A percentile compares a stretch with the other conserved stretches of the same genome.
These are phyloP conservation scores for Aspergillus sp. DNA, from an alignment of 2,329 filamentous ascomycete genomes.

Conservation along the genomic window DNA sequence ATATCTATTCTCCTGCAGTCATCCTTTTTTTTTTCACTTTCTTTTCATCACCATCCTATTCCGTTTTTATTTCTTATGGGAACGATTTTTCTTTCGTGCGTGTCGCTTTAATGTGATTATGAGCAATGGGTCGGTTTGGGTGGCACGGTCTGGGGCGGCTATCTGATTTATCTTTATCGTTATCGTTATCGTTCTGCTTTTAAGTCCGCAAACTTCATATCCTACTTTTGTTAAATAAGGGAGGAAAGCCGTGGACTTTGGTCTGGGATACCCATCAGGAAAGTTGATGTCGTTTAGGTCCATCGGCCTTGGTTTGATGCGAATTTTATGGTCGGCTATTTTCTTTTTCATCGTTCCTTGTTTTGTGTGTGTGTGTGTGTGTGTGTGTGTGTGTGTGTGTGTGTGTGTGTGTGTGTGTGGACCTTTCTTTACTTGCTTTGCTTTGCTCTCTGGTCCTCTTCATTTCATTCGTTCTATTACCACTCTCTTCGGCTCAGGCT, in stretches of 20 bases:
- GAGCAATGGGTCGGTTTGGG: slow-evolving; percentile 26
- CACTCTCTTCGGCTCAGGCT: background rate
- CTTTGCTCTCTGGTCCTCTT: background rate
- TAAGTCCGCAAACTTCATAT: background rate
- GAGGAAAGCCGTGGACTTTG: slow-evolving; percentile 5
- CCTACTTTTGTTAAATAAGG: slow-evolving; percentile 12
- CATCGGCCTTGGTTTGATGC: background rate
- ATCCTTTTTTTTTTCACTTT: slow-evolving; percentile 10
- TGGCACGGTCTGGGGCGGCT: slow-evolving; percentile 25
- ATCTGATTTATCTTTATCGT: slow-evolving; percentile 19
- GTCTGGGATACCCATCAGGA: slow-evolving; percentile 2
- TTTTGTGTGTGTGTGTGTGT: too few species aligned
- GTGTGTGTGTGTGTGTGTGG: background rate
- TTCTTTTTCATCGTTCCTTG: background rate
- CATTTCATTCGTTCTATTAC: background rate
- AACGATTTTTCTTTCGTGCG: slow-evolving; percentile 9
- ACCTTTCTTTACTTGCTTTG: background rate
- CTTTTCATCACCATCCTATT: background rate
- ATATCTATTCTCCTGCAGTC: slow-evolving; percentile 13
- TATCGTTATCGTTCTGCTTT: slow-evolving; percentile 8
- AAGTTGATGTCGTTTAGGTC: slow-evolving; percentile 6
- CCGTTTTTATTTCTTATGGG: background rate
- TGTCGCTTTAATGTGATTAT: slow-evolving; percentile 24
- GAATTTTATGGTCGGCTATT: background rate
- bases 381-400: too few species aligned